Conservation (phyloP, 257 asterid genomes). For the Handroanthus guayacan region DNA sequence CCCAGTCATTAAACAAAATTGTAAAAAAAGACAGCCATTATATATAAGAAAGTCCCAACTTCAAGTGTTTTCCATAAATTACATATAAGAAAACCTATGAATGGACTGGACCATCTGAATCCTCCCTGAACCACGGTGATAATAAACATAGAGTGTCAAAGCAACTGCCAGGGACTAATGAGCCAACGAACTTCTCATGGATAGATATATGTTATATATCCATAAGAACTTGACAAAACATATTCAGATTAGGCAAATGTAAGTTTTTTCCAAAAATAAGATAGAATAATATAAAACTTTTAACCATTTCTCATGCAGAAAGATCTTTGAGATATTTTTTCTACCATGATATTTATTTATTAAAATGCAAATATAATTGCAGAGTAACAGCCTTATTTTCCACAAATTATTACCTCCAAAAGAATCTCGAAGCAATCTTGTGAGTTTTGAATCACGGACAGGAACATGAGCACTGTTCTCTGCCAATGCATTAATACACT, state of each 20-base stretch:
- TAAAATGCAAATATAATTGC: conserved; percentile 9
- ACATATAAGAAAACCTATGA: not conserved
- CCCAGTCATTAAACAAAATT: not conserved
- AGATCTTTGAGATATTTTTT: conserved; percentile 24
- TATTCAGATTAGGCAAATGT: not conserved
- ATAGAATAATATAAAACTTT: not conserved
- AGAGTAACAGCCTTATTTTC: not conserved
- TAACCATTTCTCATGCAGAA: conserved; percentile 7
- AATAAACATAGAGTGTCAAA: not conserved
- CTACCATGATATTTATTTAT: not conserved
- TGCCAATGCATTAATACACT: conserved; percentile 95
- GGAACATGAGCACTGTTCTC: conserved; percentile 94
- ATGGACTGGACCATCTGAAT: not conserved
- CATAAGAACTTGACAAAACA: conserved; percentile 24
- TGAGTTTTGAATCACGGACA: conserved; percentile 90
- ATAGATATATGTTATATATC: conserved; percentile 15
- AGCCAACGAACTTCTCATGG: conserved; percentile 1
- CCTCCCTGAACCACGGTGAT: conserved; percentile 3
- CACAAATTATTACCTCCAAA: conserved; percentile 76
- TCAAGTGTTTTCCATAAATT: conserved; percentile 19
- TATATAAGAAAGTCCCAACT: not conserved
- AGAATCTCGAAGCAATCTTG: conserved; percentile 92
- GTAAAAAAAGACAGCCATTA: conserved; percentile 4
- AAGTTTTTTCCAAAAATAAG: not conserved
- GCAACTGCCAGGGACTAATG: conserved; percentile 10